A percentile compares a stretch with the other conserved stretches of the same genome.
phyloP scores from a whole-genome alignment of 495 filamentous ascomycete species.

The Penicillium riverlandense region DNA sequence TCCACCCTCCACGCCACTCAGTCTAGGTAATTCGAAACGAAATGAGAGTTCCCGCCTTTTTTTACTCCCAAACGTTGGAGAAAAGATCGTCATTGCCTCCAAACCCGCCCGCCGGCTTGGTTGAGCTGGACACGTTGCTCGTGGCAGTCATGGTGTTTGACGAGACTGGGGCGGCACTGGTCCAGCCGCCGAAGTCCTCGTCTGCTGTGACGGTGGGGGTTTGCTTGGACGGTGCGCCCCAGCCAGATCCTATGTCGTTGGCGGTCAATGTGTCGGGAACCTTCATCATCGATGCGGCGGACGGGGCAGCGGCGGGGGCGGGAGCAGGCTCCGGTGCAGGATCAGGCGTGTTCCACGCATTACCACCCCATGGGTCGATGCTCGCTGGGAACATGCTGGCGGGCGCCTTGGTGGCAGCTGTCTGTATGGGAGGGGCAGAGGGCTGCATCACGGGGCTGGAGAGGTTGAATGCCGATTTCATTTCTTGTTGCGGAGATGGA shows the following conservation, averaged over 20 bases:
- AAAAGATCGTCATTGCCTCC: slow-evolving; percentile 76
- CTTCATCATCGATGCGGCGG: slow-evolving; percentile 38
- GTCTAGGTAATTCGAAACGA: background rate
- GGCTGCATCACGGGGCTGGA: slow-evolving; percentile 48
- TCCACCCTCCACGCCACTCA: no score
- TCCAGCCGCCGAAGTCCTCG: slow-evolving; percentile 94
- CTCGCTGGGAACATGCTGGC: slow-evolving; percentile 25
- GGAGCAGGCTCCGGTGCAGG: slow-evolving; percentile 23
- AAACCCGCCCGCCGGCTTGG: slow-evolving; percentile 54
- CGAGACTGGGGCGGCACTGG: slow-evolving; percentile 53
- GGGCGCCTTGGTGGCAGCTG: slow-evolving; percentile 20
- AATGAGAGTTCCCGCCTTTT: slow-evolving; percentile 1
- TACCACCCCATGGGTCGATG: slow-evolving; percentile 44
- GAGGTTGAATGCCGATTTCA: slow-evolving; percentile 74
- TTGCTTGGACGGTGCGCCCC: slow-evolving; percentile 43
- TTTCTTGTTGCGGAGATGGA: slow-evolving; percentile 31
- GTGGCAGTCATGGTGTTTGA: slow-evolving; percentile 30
- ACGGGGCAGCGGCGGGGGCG: slow-evolving; percentile 1
- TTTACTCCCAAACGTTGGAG: slow-evolving; percentile 85
- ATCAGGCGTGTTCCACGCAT: slow-evolving; percentile 46
- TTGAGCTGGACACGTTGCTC: slow-evolving; percentile 11
- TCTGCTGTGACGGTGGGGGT: slow-evolving; percentile 66
- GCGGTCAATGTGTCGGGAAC: slow-evolving; percentile 38
- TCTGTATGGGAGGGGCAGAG: slow-evolving; percentile 31
- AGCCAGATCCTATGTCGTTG: slow-evolving; percentile 46